phyloP scores from a whole-genome alignment of 768 basidiomycete genomes.

The Trametes gibbosa region DNA sequence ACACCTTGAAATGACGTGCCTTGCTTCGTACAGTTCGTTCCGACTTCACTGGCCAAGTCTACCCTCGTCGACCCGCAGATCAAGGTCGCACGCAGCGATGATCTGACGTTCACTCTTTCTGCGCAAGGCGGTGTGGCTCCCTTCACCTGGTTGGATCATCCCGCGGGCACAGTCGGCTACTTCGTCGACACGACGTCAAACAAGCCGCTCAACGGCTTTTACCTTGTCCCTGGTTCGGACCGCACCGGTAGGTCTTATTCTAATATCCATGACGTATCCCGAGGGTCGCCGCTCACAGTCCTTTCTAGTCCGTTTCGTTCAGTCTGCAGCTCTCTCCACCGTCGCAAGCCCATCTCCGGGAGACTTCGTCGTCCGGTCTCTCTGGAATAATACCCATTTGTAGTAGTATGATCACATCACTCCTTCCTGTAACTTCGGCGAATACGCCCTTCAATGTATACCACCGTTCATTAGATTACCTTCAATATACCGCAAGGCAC shows the following conservation, averaged over 20 bases:
- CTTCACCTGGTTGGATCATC: conserved; percentile 62
- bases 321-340: conserved; percentile 39
- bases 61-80: conserved; percentile 49
- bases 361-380: conserved; percentile 50
- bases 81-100: conserved; percentile 27
- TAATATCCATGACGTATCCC: neutral
- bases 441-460: no score
- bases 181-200: conserved; percentile 45
- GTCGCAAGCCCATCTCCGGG: conserved; percentile 36
- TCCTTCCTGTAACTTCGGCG: neutral
- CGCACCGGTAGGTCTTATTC: conserved; percentile 41
- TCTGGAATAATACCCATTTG: conserved; percentile 54
- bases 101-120: conserved; percentile 49
- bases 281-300: neutral
- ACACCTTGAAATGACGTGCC: neutral
- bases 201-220: conserved; percentile 49
- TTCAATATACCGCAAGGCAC: no score
- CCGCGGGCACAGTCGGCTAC: conserved; percentile 50
- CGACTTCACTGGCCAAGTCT: conserved; percentile 44
- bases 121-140: conserved; percentile 53
- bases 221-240: conserved; percentile 50
- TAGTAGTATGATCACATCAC: neutral
- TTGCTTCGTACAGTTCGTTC: conserved; percentile 42
- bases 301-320: conserved; percentile 39
- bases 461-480: no score